Conservation (phyloP, 148 eudicot species). For the Camellia granthamiana region DNA sequence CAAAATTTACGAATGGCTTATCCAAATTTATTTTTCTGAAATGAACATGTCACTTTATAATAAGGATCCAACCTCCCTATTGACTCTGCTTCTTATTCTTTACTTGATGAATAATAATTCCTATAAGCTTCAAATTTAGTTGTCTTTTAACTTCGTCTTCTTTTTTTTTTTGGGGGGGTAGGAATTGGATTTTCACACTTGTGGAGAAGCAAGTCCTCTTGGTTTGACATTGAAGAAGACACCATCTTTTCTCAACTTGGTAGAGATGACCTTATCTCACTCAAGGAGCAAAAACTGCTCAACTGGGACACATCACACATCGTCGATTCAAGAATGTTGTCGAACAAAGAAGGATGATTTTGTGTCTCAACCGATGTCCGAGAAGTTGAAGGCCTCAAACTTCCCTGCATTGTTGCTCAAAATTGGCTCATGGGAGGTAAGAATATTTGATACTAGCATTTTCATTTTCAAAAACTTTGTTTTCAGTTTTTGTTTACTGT, state of each 20-base stretch:
- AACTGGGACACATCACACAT: not conserved
- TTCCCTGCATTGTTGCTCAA: constrained; percentile 42
- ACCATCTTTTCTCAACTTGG: constrained; percentile 21
- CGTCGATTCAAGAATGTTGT: not conserved
- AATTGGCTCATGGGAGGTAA: constrained; percentile 69
- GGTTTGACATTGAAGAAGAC: constrained; percentile 26
- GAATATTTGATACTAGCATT: too few species aligned
- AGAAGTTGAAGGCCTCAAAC: constrained; percentile 54
- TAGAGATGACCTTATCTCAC: constrained; percentile 12
- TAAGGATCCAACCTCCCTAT: too few species aligned
- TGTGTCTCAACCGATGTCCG: not conserved
- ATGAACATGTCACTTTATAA: too few species aligned
- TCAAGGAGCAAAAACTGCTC: constrained; percentile 4
- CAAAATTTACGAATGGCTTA: too few species aligned
- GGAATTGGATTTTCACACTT: not conserved
- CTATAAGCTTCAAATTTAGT: too few species aligned
- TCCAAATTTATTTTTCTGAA: too few species aligned
- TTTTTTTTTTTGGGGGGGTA: not conserved
- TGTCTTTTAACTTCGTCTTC: too few species aligned
- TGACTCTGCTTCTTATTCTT: too few species aligned
- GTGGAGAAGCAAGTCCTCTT: constrained; percentile 14
- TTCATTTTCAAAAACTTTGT: too few species aligned
- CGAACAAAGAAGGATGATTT: not conserved
- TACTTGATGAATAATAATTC: too few species aligned
- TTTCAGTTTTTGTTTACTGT: too few species aligned